Conservation (phyloP, 2,329 filamentous ascomycete species). For the Fusarium nodosum region DNA sequence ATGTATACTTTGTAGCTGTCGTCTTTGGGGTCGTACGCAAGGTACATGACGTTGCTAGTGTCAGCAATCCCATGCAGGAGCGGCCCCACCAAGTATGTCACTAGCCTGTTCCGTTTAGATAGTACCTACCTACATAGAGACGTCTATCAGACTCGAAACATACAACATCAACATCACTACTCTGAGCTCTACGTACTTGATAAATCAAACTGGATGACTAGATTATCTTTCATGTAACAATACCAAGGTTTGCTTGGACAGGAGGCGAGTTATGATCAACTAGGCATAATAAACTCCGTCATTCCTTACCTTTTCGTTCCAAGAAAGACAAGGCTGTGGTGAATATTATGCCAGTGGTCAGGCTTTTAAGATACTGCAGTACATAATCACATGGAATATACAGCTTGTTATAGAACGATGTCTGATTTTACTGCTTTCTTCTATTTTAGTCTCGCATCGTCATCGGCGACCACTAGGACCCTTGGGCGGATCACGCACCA, state of each 20-base stretch:
- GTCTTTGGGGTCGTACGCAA: conserved; percentile 16
- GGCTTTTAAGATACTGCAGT: not conserved
- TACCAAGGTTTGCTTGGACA: no score
- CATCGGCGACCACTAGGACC: conserved; percentile 65
- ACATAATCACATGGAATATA: not conserved
- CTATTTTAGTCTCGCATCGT: conserved; percentile 49
- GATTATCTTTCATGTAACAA: no score
- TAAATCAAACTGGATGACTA: no score
- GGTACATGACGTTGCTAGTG: conserved; percentile 43
- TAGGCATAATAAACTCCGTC: not conserved
- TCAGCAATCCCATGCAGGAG: conserved; percentile 26
- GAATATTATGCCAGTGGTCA: not conserved
- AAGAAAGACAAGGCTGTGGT: not conserved
- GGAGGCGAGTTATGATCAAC: not conserved
- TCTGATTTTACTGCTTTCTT: conserved; percentile 52
- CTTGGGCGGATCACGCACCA: conserved; percentile 72
- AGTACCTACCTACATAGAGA: not conserved
- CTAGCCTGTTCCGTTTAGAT: conserved; percentile 12
- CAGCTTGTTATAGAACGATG: conserved; percentile 36
- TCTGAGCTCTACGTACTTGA: not conserved
- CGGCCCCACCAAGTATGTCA: conserved; percentile 25
- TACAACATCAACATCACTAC: not conserved
- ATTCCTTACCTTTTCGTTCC: not conserved
- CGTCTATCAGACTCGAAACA: not conserved
- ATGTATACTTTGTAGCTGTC: conserved; percentile 15